Evolutionary conservation across 805 yeast species (phyloP).

Genomic region (Schwanniomyces sp.): DNA sequence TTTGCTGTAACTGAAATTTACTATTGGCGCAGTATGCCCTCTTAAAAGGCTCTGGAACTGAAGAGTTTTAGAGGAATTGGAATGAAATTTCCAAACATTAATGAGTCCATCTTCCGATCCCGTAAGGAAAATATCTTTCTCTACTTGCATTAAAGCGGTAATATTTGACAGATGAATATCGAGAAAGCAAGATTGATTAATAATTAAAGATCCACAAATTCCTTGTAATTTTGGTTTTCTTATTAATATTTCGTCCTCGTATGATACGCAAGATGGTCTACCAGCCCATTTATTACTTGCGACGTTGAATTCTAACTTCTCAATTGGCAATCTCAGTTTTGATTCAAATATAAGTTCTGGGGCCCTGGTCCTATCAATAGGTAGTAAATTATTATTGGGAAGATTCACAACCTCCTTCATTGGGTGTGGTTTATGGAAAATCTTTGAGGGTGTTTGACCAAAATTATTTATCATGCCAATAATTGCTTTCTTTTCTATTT

Average conservation of each 20-base stretch:
- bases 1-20: conserved; percentile 46
- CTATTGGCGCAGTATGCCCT: conserved; percentile 55
- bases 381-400: conserved; percentile 36
- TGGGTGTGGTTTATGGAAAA: conserved; percentile 71
- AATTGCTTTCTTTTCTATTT: conserved; percentile 68
- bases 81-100: conserved; percentile 53
- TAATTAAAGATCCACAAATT: conserved; percentile 30
- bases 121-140: conserved; percentile 43
- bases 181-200: conserved; percentile 45
- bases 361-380: conserved; percentile 22
- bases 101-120: conserved; percentile 62
- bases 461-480: conserved; percentile 87
- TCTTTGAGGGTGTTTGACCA: conserved; percentile 84
- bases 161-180: conserved; percentile 42
- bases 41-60: conserved; percentile 48
- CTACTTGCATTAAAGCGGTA: conserved; percentile 39
- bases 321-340: conserved; percentile 39
- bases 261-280: conserved; percentile 38
- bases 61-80: conserved; percentile 25
- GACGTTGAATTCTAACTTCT: conserved; percentile 44
- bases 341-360: conserved; percentile 47
- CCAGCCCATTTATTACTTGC: conserved; percentile 52
- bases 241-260: conserved; percentile 37
- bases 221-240: conserved; percentile 22
- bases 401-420: conserved; percentile 36